phyloP scores from a whole-genome alignment of 192 early-diverging fungal genomes.

The Jimgerdemannia flammicorona region DNA sequence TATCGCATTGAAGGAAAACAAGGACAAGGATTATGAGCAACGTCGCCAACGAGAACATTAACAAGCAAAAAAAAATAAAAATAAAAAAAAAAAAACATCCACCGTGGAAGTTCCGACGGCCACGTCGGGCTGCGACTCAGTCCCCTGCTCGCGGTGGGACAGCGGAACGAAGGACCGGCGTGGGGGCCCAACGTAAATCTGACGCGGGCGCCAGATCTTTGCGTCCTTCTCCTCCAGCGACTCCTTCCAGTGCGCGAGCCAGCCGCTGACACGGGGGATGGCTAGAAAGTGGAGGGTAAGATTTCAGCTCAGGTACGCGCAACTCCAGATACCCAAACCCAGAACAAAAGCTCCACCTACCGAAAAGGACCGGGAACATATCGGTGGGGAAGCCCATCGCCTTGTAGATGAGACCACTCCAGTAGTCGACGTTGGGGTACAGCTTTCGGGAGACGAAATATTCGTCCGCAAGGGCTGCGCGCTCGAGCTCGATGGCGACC shows the following conservation, averaged over 20 bases:
- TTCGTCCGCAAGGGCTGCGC: conserved; percentile 52
- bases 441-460: conserved; percentile 63
- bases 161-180: conserved; percentile 40
- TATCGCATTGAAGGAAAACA: too few relatives aligned
- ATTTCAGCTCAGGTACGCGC: too few relatives aligned
- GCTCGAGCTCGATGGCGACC: conserved; percentile 60
- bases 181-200: conserved; percentile 53
- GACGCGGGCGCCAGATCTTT: conserved; percentile 64
- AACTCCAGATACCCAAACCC: too few relatives aligned
- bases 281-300: background rate
- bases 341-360: conserved; percentile 22
- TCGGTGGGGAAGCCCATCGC: conserved; percentile 71
- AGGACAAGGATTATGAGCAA: too few relatives aligned
- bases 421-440: conserved; percentile 53
- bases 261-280: conserved; percentile 48
- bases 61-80: too few relatives aligned
- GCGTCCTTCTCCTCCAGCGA: conserved; percentile 44
- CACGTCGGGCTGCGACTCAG: background rate
- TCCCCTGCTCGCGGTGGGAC: conserved; percentile 7
- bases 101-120: background rate
- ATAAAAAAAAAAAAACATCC: background rate
- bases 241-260: conserved; percentile 67
- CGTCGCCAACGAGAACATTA: too few relatives aligned
- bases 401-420: conserved; percentile 59
- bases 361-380: conserved; percentile 70